Base-by-base conservation (phyloP, 176 grass and related monocot genomes). In the Triticum monococcum region DNA sequence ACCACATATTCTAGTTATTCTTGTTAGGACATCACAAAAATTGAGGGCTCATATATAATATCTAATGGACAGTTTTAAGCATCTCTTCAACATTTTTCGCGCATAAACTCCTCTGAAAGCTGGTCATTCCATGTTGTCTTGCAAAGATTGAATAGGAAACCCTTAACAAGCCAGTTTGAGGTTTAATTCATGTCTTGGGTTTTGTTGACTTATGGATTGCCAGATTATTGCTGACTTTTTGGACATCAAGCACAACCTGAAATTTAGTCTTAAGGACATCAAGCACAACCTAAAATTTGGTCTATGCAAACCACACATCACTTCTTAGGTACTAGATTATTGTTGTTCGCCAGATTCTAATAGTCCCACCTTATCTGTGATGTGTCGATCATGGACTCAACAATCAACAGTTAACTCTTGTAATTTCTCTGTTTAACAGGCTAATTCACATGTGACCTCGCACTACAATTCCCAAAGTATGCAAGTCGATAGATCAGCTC, bases 381-480 rank as follows among this genome's bases (percentile, higher is more conserved):
- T 86, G 31, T 83, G 45, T 23, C 1, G 9, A 46, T 66, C 48
- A 33, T 75, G 18, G 61, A 64, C 41, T 67, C 1, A 59, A 43
- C 1, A 40, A 63, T 79, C 68, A 40, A 65, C 10, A 20, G 62
- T 38, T 87, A 76, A 80, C 40, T 63, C 73, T n/a, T 48, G 64
- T 54, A 83, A 59, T 89, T 63, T 75, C 16, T 89, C 57, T 72
- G n/a, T 41, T 76, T 67, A 52, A 73, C 80, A 94, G 89, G 88
- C 75, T 84, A 82, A 72, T 85, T 78, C 91, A 23, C 88, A 87
- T 83, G 82, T 89, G 45, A 79, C 35, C 63, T 70, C 77, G 9
- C 93, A 94, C 68, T 98, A 94, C 89, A 92, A 84, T 88, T 73
- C 77, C 67, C 93, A 89, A 86, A 86, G 36, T 66, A 88, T 98